A percentile compares a stretch with the other conserved stretches of the same genome.
phyloP scores from a whole-genome alignment of 1,284 basidiomycete species.

The Hypsizygus ulmarius region DNA sequence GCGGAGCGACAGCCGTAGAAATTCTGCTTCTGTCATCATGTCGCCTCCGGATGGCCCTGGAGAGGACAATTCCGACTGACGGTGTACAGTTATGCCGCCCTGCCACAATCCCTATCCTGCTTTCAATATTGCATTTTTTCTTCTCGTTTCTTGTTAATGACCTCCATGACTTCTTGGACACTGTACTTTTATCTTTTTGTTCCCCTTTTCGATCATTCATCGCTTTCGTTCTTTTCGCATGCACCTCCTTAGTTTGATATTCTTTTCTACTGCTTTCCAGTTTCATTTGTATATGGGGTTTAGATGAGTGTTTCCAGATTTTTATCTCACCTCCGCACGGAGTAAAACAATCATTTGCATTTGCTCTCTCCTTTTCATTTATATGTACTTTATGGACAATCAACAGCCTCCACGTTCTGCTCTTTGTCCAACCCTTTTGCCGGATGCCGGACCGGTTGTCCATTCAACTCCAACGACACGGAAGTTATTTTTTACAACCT shows the following conservation, averaged over 20 bases:
- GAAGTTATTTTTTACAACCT: too few relatives aligned
- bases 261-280: conserved; percentile 5
- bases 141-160: conserved; percentile 10
- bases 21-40: conserved; percentile 37
- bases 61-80: conserved; percentile 18
- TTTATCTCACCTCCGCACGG: conserved; percentile 1
- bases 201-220: not conserved
- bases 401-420: conserved; percentile 4
- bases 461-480: too few relatives aligned
- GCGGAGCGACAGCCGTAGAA: conserved; percentile 29
- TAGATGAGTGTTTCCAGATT: conserved; percentile 6
- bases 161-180: conserved; percentile 8
- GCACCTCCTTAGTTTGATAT: conserved; percentile 4
- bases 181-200: conserved; percentile 15
- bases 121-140: conserved; percentile 1
- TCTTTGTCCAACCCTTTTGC: not conserved
- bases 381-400: conserved; percentile 20
- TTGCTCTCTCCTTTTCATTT: conserved; percentile 2
- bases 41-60: conserved; percentile 28
- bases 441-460: too few relatives aligned
- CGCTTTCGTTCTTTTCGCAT: conserved; percentile 7
- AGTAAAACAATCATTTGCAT: not conserved
- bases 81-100: not conserved
- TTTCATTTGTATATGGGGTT: conserved; percentile 7
- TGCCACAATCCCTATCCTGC: not conserved